Evolutionary conservation across 495 filamentous ascomycete species (phyloP), one percentile per base, ranked within the genome.

Genomic region (Neurospora sp.): DNA sequence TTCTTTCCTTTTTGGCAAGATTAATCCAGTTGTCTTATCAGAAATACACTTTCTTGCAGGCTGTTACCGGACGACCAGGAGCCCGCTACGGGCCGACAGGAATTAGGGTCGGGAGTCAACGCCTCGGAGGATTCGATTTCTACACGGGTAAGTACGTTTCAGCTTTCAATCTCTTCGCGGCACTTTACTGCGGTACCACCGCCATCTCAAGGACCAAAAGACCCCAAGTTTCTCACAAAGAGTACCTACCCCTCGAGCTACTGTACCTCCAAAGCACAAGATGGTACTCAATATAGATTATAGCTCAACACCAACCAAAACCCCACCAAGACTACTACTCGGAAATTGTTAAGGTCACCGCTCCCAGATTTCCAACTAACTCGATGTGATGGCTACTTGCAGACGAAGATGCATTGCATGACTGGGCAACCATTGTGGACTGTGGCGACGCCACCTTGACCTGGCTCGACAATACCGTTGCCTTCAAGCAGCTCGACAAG

Each of bases 1-100:
- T 40, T 45, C 37, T 17, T 65, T 65, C 27, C 27, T 65, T 3
- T 35, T 14, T 16, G 42, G 41, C 45, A 69, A 39, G 8, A 40
- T 20, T 68, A 61, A 45, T 40, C 31, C 53, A 17, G 12, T 65
- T 17, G 12, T 65, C 53, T 65, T 35, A 65, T 27, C 22, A 8
- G 14, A 35, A 31, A 31, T 16, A 16, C 27, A 16, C 22, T 6
- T 31, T 22, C 14, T 61, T 31, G 27, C 22, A 61, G 53, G 53
- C 53, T 16, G 65, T 70, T 3, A 72, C 71, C 22, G 71, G 71
- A 20, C 71, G 93, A 73, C 93, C 93, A 6, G 93, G 93, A 69
- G 93, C 93, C 41, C 87, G 93, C 40, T 97, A 94, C 75, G 93
- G 93, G 2, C 93, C 93, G 12, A 89, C 86, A 69, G 92, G 91